These are phyloP conservation scores for Glonium stellatum DNA, from an alignment of 495 filamentous ascomycete species.

Conservation along the genomic window DNA sequence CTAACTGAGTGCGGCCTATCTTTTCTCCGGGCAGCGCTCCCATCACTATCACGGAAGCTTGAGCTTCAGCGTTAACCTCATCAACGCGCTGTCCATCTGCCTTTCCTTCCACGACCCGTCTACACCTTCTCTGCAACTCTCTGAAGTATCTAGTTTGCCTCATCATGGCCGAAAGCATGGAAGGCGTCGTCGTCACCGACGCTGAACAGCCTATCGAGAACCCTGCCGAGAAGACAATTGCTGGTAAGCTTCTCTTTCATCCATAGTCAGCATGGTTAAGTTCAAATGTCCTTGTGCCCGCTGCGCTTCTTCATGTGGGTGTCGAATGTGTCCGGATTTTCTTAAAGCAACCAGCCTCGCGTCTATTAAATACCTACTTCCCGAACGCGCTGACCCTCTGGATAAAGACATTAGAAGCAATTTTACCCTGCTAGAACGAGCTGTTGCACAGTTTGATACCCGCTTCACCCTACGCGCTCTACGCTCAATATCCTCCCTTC, in stretches of 20 bases:
- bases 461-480: slow-evolving; percentile 90
- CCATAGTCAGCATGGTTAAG: slow-evolving; percentile 12
- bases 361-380: slow-evolving; percentile 17
- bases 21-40: background rate
- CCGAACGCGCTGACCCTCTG: slow-evolving; percentile 22
- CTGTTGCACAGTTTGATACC: slow-evolving; percentile 86
- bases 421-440: slow-evolving; percentile 82
- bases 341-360: slow-evolving; percentile 17
- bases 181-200: slow-evolving; percentile 31
- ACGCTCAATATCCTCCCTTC: slow-evolving; percentile 88
- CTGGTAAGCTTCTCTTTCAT: slow-evolving; percentile 18
- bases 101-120: background rate
- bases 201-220: slow-evolving; percentile 25
- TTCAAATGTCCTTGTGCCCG: slow-evolving; percentile 15
- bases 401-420: slow-evolving; percentile 83
- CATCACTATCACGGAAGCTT: background rate
- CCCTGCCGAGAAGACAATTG: slow-evolving; percentile 26
- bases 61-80: too few relatives aligned
- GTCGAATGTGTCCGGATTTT: slow-evolving; percentile 18
- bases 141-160: background rate
- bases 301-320: slow-evolving; percentile 4
- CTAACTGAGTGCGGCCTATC: too few relatives aligned
- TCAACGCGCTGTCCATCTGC: background rate
- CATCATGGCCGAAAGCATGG: slow-evolving; percentile 39
- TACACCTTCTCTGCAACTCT: slow-evolving; percentile 12